Conservation (phyloP, 2,329 filamentous ascomycete genomes). For the Elsinoe arachidis region DNA sequence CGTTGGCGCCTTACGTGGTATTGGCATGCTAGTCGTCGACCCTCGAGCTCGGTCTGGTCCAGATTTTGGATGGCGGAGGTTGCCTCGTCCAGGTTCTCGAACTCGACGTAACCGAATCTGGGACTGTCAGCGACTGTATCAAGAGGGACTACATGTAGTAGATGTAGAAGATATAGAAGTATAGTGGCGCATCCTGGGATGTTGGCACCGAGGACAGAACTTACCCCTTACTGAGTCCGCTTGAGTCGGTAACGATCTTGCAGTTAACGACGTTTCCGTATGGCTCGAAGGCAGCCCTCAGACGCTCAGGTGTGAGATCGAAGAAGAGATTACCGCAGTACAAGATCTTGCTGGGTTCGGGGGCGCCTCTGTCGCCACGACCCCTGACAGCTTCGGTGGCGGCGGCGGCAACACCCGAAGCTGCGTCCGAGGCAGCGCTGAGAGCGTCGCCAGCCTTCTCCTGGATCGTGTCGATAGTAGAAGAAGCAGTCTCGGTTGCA, state of each 20-base stretch:
- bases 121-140: background rate
- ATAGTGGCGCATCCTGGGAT: too few species aligned
- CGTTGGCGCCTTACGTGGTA: conserved; percentile 38
- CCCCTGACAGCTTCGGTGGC: conserved; percentile 19
- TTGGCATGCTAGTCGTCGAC: conserved; percentile 55
- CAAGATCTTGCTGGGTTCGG: conserved; percentile 38
- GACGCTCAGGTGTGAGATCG: conserved; percentile 53
- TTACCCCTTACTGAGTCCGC: conserved; percentile 62
- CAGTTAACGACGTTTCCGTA: conserved; percentile 48
- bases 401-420: conserved; percentile 20
- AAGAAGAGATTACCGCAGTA: conserved; percentile 65
- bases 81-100: conserved; percentile 45
- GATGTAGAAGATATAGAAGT: too few species aligned
- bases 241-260: conserved; percentile 51
- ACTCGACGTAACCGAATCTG: conserved; percentile 61
- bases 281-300: conserved; percentile 51
- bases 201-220: conserved; percentile 15
- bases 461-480: conserved; percentile 19
- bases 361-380: background rate
- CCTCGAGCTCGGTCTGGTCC: conserved; percentile 54
- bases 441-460: conserved; percentile 20
- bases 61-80: conserved; percentile 48
- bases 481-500: conserved; percentile 15
- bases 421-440: conserved; percentile 17
- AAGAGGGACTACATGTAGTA: too few species aligned